These are phyloP conservation scores for Cardiospermum halicacabum DNA, from an alignment of 345 rosid species.

Conservation along the genomic window DNA sequence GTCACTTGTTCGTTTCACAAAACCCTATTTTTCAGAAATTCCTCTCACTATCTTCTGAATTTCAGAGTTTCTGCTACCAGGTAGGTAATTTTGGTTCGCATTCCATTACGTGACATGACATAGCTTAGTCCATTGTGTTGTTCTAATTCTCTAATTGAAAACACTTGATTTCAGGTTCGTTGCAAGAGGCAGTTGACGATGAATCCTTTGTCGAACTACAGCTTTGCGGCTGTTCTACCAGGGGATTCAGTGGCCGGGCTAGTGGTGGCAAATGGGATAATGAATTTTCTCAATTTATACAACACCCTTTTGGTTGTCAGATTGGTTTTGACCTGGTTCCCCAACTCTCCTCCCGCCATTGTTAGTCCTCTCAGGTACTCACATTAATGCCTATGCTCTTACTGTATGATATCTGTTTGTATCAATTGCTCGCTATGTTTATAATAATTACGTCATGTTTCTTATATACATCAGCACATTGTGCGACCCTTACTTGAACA, in stretches of 20 bases:
- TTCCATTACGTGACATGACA: background rate
- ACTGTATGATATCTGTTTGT: background rate
- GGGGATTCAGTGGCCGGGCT: conserved; percentile 87
- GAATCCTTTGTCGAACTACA: conserved; percentile 41
- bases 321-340: conserved; percentile 97
- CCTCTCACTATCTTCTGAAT: conserved; percentile 39
- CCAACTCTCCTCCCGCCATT: conserved; percentile 89
- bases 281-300: conserved; percentile 75
- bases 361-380: conserved; percentile 83
- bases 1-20: conserved; percentile 38
- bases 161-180: conserved; percentile 33
- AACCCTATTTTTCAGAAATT: conserved; percentile 46
- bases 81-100: background rate
- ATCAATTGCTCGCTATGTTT: background rate
- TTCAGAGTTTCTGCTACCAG: conserved; percentile 20
- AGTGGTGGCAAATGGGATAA: conserved; percentile 79
- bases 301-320: conserved; percentile 71
- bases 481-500: conserved; percentile 94
- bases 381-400: too few species aligned
- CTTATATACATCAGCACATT: conserved; percentile 44
- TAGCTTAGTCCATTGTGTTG: background rate
- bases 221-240: conserved; percentile 81
- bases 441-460: background rate
- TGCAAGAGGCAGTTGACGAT: conserved; percentile 31
- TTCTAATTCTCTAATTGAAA: background rate